These are phyloP conservation scores for Globisporangium cederbergense DNA, from an alignment of 352 stramenopile species.

Conservation along the genomic window DNA sequence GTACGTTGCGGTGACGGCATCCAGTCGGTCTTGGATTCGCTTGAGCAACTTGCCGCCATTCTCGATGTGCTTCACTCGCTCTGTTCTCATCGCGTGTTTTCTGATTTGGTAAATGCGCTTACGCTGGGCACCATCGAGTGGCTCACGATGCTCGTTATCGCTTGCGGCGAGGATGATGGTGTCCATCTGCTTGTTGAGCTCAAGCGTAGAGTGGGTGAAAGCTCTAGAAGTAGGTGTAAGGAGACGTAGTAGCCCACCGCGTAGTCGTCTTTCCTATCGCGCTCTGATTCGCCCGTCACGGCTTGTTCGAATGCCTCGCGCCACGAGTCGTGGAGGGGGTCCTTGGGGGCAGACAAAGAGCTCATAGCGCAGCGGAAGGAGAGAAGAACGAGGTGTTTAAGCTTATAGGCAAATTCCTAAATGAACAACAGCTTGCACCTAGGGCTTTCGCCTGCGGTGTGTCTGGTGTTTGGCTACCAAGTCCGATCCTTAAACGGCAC, in stretches of 20 bases:
- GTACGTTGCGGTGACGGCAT: not conserved
- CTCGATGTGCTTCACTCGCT: not conserved
- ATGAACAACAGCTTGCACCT: no score
- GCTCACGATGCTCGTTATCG: not conserved
- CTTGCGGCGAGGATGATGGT: not conserved
- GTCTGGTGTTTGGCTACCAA: no score
- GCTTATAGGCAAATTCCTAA: no score
- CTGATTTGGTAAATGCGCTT: not conserved
- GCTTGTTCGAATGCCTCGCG: not conserved
- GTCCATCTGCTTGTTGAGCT: not conserved
- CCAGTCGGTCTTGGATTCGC: not conserved
- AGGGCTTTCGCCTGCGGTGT: no score
- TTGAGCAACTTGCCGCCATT: not conserved
- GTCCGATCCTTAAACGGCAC: no score
- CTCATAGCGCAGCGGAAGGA: not conserved
- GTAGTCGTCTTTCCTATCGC: not conserved
- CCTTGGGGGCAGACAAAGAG: not conserved
- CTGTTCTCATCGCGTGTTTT: not conserved
- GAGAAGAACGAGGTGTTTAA: no score
- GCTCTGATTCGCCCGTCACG: not conserved
- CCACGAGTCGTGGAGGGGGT: not conserved
- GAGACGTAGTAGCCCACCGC: not conserved
- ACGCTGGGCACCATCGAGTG: not conserved
- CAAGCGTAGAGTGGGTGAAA: not conserved
- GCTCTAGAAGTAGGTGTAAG: not conserved